Conservation (phyloP, 192 early-diverging fungal species). For the Geranomyces variabilis region DNA sequence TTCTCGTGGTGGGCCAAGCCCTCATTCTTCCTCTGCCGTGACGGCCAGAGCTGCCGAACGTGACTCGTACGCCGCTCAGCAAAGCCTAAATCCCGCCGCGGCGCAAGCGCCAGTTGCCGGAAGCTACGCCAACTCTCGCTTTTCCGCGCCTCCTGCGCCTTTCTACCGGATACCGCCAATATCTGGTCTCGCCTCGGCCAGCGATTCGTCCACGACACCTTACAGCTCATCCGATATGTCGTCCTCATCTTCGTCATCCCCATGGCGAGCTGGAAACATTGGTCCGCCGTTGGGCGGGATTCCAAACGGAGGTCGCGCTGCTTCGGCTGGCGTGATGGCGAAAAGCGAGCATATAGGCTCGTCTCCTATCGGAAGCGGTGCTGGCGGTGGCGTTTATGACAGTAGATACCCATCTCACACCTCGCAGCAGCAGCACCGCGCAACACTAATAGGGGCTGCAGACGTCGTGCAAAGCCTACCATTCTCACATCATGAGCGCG, state of each 20-base stretch:
- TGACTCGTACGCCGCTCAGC: background rate
- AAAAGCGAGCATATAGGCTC: background rate
- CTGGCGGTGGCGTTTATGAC: background rate
- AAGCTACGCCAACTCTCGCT: slow-evolving; percentile 10
- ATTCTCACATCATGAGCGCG: background rate
- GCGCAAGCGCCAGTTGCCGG: background rate
- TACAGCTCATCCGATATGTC: slow-evolving; percentile 15
- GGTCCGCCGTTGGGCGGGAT: background rate
- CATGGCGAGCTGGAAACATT: background rate
- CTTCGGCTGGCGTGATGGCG: background rate
- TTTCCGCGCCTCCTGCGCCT: slow-evolving; percentile 3
- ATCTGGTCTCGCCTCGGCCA: background rate
- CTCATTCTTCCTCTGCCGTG: background rate
- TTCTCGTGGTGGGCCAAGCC: background rate
- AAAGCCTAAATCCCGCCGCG: background rate
- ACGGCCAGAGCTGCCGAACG: background rate
- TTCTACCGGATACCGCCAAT: slow-evolving; percentile 15
- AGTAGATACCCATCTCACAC: background rate
- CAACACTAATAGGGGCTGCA: background rate
- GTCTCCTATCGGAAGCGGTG: background rate
- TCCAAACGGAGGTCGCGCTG: background rate
- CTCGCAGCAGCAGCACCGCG: background rate
- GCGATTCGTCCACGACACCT: background rate
- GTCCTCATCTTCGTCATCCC: slow-evolving; percentile 12
- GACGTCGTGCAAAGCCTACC: background rate